Evolutionary conservation across 352 stramenopile genomes (phyloP), one percentile per base, ranked within the genome.

Genomic region (Globisporangium takayamanum): DNA sequence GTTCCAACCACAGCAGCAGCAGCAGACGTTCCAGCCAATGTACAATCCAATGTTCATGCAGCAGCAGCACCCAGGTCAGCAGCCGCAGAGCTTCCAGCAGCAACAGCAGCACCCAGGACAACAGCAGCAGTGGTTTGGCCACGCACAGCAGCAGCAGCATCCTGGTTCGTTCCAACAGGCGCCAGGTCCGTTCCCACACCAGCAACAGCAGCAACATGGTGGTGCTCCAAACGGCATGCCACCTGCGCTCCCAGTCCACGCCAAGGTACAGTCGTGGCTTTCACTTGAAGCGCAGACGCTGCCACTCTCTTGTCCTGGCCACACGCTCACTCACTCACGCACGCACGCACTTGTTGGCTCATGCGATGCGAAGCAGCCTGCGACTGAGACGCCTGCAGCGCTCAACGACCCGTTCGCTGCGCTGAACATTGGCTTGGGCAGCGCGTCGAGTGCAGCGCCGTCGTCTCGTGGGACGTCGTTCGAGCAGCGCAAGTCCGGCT

Each of bases 331-430:
- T 39, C 33, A 39, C 33, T 39, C 33, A 39, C 28, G 8, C 33
- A 39, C 33, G 1, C 33, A 54, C 42, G 61, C 28, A 44, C 28
- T 45, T 6, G 25, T 62, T 47, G 42, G 10, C 44, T 6, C 59
- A 8, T 53, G 16, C 26, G 52, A 37, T 8, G 22, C 8, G 44
- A 49, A 33, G n/a, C 64, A 48, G 53, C 18, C 59, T 45, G 39
- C 46, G 15, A 20, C 46, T 15, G 66, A 66, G 42, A 67, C 73
- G 12, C 57, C 59, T n/a, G 41, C 76, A 42, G 69, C 75, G 7
- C 63, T 88, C 48, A 87, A 81, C 42, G 84, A 93, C 56, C 84
- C 79, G 16, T 93, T 93, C 53, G 78, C 84, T 7, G 76, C 84
- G 4, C 71, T 93, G 1, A 86, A 74, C 53, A 71, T 91, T 18